A percentile compares a stretch with the other conserved stretches of the same genome.
These are phyloP conservation scores for Tylopilus plumbeoviolaceoides DNA, from an alignment of 768 basidiomycete genomes.

Conservation along the genomic window DNA sequence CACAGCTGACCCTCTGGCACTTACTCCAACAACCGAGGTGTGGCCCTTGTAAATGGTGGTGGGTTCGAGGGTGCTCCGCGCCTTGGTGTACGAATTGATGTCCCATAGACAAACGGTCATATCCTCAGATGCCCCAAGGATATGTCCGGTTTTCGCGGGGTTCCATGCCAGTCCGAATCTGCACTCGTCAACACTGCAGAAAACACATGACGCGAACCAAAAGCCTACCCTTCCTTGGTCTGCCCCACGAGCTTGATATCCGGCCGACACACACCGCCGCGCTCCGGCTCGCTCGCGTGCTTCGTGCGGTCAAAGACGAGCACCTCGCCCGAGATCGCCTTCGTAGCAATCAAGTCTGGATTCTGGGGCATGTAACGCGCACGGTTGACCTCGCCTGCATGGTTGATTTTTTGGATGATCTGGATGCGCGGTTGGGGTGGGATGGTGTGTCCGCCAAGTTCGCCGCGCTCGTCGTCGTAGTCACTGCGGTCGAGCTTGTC, in stretches of 20 bases:
- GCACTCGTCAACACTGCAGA: conserved; percentile 4
- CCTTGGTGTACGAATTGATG: conserved; percentile 81
- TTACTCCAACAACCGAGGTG: conserved; percentile 84
- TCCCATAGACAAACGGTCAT: conserved; percentile 98
- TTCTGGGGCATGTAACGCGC: conserved; percentile 99
- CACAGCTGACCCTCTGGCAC: conserved; percentile 25
- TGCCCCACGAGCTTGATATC: conserved; percentile 91
- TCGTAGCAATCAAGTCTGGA: conserved; percentile 94
- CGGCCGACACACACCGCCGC: conserved; percentile 79
- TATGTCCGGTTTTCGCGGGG: conserved; percentile 73
- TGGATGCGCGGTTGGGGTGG: conserved; percentile 83
- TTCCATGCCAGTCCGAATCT: conserved; percentile 96
- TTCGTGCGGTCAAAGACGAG: conserved; percentile 96
- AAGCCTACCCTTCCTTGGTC: conserved; percentile 82
- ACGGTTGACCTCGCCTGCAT: conserved; percentile 92
- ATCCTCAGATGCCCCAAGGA: conserved; percentile 92
- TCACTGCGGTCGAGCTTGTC: conserved; percentile 74
- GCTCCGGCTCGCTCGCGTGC: conserved; percentile 89
- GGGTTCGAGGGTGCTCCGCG: conserved; percentile 78
- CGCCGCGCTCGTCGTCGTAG: conserved; percentile 92
- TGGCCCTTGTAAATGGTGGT: conserved; percentile 83
- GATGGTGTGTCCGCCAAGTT: conserved; percentile 89
- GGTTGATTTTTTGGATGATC: conserved; percentile 92
- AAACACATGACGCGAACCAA: neutral
- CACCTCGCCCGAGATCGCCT: conserved; percentile 87